These are phyloP conservation scores for Mycena chlorophos DNA, from an alignment of 768 basidiomycete genomes.

Conservation along the genomic window DNA sequence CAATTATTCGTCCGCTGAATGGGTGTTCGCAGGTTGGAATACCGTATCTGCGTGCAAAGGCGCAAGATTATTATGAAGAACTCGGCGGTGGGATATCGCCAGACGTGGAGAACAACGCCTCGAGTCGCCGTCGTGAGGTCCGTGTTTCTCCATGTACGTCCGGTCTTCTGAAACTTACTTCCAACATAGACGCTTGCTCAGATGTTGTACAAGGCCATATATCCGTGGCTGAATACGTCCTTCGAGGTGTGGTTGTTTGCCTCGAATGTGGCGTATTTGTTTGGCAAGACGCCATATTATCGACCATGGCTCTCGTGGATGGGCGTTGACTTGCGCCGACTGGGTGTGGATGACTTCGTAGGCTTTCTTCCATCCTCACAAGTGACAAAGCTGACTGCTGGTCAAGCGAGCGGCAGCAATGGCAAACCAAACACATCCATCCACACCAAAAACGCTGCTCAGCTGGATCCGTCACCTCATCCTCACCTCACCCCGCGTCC, in stretches of 20 bases:
- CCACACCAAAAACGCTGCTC: slow-evolving; percentile 33
- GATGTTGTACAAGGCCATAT: slow-evolving; percentile 65
- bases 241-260: slow-evolving; percentile 82
- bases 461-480: slow-evolving; percentile 49
- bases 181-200: slow-evolving; percentile 49
- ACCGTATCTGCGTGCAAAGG: slow-evolving; percentile 87
- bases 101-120: slow-evolving; percentile 59
- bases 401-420: slow-evolving; percentile 42
- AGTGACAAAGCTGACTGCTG: slow-evolving; percentile 8
- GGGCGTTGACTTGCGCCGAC: slow-evolving; percentile 77
- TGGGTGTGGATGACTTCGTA: slow-evolving; percentile 79
- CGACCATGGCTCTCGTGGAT: slow-evolving; percentile 91
- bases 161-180: slow-evolving; percentile 39
- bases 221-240: slow-evolving; percentile 78
- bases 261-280: slow-evolving; percentile 88
- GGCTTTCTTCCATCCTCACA: slow-evolving; percentile 14
- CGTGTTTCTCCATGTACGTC: slow-evolving; percentile 1
- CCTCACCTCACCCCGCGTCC: slow-evolving; percentile 53
- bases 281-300: slow-evolving; percentile 82
- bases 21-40: slow-evolving; percentile 64
- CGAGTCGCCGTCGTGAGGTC: slow-evolving; percentile 43
- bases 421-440: slow-evolving; percentile 31
- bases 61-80: slow-evolving; percentile 87
- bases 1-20: background rate
- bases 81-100: slow-evolving; percentile 77